These are phyloP conservation scores for Phaeomoniella chlamydospora DNA, from an alignment of 2,329 filamentous ascomycete species.

Conservation along the genomic window DNA sequence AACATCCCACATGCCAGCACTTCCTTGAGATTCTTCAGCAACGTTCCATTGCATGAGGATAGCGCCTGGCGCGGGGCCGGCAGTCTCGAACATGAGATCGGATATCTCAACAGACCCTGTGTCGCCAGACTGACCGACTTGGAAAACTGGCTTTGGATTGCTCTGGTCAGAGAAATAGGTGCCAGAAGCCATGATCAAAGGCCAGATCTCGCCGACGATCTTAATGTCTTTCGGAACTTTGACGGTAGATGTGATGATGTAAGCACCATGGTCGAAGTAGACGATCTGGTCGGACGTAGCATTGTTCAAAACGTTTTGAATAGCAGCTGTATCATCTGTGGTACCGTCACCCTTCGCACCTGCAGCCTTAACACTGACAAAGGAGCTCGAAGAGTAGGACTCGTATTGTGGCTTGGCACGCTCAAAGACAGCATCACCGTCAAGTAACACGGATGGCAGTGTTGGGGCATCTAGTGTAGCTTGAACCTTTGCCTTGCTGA, in stretches of 20 bases:
- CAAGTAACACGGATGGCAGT: conserved; percentile 55
- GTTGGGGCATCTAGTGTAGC: conserved; percentile 36
- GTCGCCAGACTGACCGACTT: conserved; percentile 66
- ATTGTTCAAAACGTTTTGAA: conserved; percentile 64
- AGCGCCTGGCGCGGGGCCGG: conserved; percentile 70
- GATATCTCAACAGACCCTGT: conserved; percentile 72
- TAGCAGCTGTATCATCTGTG: conserved; percentile 74
- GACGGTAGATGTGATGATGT: conserved; percentile 46
- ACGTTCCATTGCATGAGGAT: conserved; percentile 91
- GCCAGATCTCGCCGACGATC: conserved; percentile 86
- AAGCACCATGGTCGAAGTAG: conserved; percentile 51
- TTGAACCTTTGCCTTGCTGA: conserved; percentile 38
- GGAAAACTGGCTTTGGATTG: conserved; percentile 73
- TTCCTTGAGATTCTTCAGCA: conserved; percentile 40
- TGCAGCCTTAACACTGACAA: conserved; percentile 67
- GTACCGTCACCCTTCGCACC: conserved; percentile 79
- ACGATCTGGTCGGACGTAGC: conserved; percentile 45
- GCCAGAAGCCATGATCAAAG: conserved; percentile 73
- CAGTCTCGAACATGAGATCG: conserved; percentile 73
- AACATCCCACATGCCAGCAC: conserved; percentile 82
- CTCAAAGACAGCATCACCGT: conserved; percentile 59
- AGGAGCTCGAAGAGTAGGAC: conserved; percentile 47
- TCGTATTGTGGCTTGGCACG: conserved; percentile 81
- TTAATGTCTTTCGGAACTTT: conserved; percentile 58
- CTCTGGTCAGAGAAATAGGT: conserved; percentile 55